Percentiles rank a stretch among this genome's conserved stretches.
Evolutionary conservation across 2,329 filamentous ascomycete species (phyloP).

Genomic region (Lomentospora prolificans): DNA sequence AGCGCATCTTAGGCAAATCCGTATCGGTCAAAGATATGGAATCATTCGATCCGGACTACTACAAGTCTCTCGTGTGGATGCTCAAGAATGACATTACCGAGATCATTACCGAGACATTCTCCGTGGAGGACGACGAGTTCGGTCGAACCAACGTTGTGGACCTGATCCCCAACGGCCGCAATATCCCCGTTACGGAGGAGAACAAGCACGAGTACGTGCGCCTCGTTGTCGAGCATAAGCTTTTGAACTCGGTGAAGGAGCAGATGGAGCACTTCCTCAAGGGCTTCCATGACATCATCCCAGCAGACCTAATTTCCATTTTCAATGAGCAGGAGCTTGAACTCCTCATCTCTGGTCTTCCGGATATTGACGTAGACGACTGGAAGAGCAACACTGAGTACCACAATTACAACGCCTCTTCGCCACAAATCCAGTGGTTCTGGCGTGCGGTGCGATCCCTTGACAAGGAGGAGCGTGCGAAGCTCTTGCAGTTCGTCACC

Average conservation of each 20-base stretch:
- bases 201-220: conserved; percentile 99
- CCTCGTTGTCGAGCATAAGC: conserved; percentile 84
- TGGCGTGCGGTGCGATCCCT: conserved; percentile 96
- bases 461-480: conserved; percentile 97
- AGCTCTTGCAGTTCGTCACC: conserved; percentile 94
- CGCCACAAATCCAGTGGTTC: conserved; percentile 98
- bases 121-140: conserved; percentile 87
- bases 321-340: conserved; percentile 99
- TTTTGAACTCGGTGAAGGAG: conserved; percentile 84
- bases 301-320: conserved; percentile 85
- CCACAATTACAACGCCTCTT: conserved; percentile 91
- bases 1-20: conserved; percentile 86
- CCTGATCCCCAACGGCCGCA: conserved; percentile 75
- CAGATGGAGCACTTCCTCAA: conserved; percentile 90
- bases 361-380: conserved; percentile 95
- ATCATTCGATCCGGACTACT: conserved; percentile 95
- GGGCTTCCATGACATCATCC: conserved; percentile 97
- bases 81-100: conserved; percentile 97
- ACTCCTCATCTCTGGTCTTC: conserved; percentile 88
- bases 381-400: conserved; percentile 99
- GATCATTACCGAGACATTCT: conserved; percentile 93
- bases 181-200: conserved; percentile 89
- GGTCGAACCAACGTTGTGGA: conserved; percentile 83
- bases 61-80: conserved; percentile 98
- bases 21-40: conserved; percentile 99